Evolutionary conservation across 2,329 filamentous ascomycete genomes (phyloP), one percentile per base, ranked within the genome.

Genomic region (Davidsoniella neocaledoniae): DNA sequence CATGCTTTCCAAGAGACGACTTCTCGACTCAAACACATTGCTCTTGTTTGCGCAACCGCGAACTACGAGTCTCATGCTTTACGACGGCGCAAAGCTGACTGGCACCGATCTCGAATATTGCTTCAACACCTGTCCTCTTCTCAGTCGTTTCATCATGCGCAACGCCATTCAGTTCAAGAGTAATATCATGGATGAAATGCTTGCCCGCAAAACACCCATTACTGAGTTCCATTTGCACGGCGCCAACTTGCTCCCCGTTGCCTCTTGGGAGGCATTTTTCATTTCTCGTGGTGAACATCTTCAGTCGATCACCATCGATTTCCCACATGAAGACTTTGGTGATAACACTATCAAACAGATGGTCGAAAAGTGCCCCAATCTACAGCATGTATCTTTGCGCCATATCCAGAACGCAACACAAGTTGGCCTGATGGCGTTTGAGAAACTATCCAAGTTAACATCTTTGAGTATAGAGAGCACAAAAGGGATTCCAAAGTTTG

Each of bases 151-250:
- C 51, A 83, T 86, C 55, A 67, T 94, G 9, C 79, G 83, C 45
- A 90, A 88, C 58, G 86, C 81, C n/a, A 84, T 91, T 46, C 88
- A 94, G 60, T 82, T 95, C 70, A 94, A 94, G 63, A 83, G 95
- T 58, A 71, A 72, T 38, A 83, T 87, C 40, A 73, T 95, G 63
- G 76, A 86, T 48, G 94, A 90, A 61, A 74, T 95, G 58, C 69
- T 85, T 17, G 78, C 79, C 50, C 83, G 85, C 44, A 73, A 83
- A 46, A 74, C 77, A 46, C 64, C 73, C 7, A 68, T 95, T n/a
- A 74, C 79, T 53, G 72, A 77, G 50, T 70, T 96, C 41, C 83
- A 86, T 55, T 71, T 96, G 0, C 81, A 91, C 55, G 85, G 86
- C 9, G 79, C 86, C 8, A 96, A 94, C 56, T 75, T 96, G 1